These are phyloP conservation scores for Acanthamoeba divionensis DNA, from an alignment of 208 protist genomes.

Conservation along the genomic window DNA sequence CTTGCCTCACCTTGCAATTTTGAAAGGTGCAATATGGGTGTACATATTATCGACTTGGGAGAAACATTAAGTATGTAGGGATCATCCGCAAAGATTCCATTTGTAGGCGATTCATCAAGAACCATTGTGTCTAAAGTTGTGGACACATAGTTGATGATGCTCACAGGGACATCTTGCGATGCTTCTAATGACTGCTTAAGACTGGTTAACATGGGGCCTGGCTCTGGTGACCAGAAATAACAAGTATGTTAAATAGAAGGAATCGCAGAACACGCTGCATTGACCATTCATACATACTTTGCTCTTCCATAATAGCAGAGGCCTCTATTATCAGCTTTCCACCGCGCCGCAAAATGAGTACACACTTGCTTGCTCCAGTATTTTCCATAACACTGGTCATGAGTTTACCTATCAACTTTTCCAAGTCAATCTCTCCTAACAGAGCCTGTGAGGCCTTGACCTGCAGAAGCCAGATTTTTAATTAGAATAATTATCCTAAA, in stretches of 20 bases:
- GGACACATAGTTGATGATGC: not conserved
- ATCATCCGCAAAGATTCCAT: not conserved
- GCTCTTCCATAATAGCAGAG: not conserved
- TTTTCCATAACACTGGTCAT: slow-evolving; percentile 10
- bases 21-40: not conserved
- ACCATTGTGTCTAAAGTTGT: not conserved
- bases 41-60: not conserved
- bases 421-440: not conserved
- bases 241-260: too few relatives aligned
- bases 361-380: not conserved
- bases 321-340: not conserved
- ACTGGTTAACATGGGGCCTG: too few relatives aligned
- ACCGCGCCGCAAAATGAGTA: not conserved
- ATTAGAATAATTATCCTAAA: too few relatives aligned
- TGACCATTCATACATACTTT: too few relatives aligned
- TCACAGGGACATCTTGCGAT: too few relatives aligned
- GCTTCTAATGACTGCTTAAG: too few relatives aligned
- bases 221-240: too few relatives aligned
- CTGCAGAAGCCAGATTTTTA: too few relatives aligned
- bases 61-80: not conserved
- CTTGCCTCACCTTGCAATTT: too few relatives aligned
- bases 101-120: not conserved
- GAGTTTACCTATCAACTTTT: slow-evolving; percentile 21
- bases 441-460: not conserved
- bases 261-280: too few relatives aligned